phyloP scores from a whole-genome alignment of 73 alveolate genomes.

The Paramecium bursaria region DNA sequence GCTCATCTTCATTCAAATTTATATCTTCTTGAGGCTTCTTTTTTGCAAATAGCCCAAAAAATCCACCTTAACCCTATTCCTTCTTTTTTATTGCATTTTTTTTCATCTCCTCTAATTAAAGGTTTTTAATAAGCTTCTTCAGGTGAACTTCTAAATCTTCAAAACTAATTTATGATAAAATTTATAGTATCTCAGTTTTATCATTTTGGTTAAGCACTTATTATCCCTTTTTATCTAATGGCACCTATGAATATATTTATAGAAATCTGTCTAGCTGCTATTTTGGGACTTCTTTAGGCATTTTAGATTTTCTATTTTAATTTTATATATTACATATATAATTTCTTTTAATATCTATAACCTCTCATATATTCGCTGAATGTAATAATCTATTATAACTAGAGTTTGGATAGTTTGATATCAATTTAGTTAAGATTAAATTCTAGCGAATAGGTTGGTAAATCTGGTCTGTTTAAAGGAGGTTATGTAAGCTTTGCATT shows the following conservation, averaged over 20 bases:
- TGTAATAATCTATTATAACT: slow-evolving; percentile 8
- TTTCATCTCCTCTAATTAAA: slow-evolving; percentile 21
- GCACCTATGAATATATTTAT: neutral
- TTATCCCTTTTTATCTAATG: slow-evolving; percentile 18
- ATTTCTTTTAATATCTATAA: slow-evolving; percentile 19
- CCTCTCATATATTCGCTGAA: slow-evolving; percentile 3
- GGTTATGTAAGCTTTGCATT: slow-evolving; percentile 16
- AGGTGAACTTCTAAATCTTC: neutral
- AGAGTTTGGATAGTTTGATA: slow-evolving; percentile 9
- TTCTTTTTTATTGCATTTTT: slow-evolving; percentile 25
- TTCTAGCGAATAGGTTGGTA: neutral
- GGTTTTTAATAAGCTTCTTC: neutral
- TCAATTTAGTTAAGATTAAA: slow-evolving; percentile 8
- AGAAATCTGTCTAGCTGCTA: neutral
- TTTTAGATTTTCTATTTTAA: slow-evolving; percentile 4
- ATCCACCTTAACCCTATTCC: neutral
- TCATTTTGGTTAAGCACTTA: neutral
- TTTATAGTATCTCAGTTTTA: neutral
- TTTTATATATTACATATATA: neutral
- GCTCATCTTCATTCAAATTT: neutral
- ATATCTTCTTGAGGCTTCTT: neutral
- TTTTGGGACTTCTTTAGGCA: neutral
- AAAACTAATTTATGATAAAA: neutral
- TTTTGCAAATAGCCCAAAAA: neutral
- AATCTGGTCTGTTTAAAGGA: neutral